phyloP scores from a whole-genome alignment of 108 stramenopile genomes.

The Hondaea fermentalgiana region DNA sequence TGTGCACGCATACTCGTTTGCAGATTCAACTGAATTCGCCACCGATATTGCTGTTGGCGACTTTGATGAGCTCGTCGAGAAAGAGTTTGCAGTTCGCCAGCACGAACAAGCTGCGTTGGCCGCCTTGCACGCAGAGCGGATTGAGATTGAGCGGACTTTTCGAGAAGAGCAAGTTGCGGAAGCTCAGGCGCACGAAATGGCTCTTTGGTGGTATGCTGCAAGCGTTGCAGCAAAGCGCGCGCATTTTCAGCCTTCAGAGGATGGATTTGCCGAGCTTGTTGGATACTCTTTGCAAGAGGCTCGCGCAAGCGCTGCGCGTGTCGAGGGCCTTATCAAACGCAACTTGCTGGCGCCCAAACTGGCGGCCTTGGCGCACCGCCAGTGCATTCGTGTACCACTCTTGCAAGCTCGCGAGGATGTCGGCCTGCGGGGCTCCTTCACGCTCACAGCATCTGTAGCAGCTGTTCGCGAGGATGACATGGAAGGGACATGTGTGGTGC shows the following conservation, averaged over 20 bases:
- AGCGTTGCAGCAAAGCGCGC: neutral
- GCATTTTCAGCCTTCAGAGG: neutral
- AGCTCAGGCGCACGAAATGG: neutral
- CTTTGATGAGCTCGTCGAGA: neutral
- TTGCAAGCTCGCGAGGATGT: neutral
- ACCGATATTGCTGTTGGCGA: neutral
- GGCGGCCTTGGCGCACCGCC: neutral
- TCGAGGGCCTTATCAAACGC: neutral
- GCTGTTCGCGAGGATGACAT: neutral
- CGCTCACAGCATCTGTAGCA: neutral
- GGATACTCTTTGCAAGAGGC: neutral
- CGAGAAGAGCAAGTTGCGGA: neutral
- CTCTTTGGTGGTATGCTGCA: slow-evolving; percentile 10
- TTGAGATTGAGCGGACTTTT: neutral
- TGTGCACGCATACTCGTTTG: neutral
- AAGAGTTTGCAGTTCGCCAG: neutral
- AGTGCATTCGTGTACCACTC: neutral
- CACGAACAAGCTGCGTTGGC: neutral
- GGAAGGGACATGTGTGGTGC: neutral
- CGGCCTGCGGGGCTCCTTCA: neutral
- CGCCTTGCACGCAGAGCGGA: neutral
- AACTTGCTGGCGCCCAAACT: neutral
- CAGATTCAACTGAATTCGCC: neutral
- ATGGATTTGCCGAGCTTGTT: neutral
- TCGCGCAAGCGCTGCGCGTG: neutral